A percentile compares a stretch with the other conserved stretches of the same genome.
Conservation (phyloP, 345 rosid species). For the Schrenkiella parvula region DNA sequence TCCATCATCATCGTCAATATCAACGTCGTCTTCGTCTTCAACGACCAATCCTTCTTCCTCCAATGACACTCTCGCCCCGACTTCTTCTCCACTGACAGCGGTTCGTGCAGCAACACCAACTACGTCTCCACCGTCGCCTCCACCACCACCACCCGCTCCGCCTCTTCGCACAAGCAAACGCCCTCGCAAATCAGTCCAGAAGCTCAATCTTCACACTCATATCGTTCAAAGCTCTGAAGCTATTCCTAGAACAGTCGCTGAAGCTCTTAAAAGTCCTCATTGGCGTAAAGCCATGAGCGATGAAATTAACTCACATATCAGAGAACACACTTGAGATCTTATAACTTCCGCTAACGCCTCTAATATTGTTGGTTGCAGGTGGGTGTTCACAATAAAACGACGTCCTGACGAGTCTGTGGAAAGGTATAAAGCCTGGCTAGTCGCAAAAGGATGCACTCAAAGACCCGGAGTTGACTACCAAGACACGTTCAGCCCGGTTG, state of each 20-base stretch:
- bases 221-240: accelerated
- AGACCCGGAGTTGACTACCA: not conserved
- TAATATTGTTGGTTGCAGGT: not conserved
- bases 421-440: not conserved
- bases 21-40: too few species aligned
- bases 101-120: too few species aligned
- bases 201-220: not conserved
- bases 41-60: too few species aligned
- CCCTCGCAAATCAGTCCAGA: not conserved
- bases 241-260: not conserved
- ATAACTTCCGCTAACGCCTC: not conserved
- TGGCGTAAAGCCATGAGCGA: not conserved
- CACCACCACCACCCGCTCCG: too few species aligned
- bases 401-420: not conserved
- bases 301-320: not conserved
- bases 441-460: not conserved
- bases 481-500: not conserved
- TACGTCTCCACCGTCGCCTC: too few species aligned
- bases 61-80: too few species aligned
- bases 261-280: not conserved
- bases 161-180: too few species aligned
- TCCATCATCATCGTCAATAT: too few species aligned
- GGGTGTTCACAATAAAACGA: not conserved
- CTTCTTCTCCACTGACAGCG: too few species aligned
- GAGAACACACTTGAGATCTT: not conserved